Percentiles rank a stretch among this genome's conserved stretches.
Conservation (phyloP, 805 yeast species). For the Brettanomyces bruxellensis region DNA sequence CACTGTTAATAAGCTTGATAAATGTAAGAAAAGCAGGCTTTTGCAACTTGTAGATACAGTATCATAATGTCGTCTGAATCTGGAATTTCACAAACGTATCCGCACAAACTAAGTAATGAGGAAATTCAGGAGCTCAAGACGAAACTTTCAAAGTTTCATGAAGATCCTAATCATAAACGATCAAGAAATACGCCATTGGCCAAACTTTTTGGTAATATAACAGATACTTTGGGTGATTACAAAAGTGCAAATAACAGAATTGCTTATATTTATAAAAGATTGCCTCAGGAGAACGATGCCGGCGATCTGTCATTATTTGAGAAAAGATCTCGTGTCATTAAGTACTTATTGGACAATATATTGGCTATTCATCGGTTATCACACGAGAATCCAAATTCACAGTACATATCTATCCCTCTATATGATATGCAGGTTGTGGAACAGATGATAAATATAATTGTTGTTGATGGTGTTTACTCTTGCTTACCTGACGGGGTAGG, state of each 20-base stretch:
- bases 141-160: conserved; percentile 15
- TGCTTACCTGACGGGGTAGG: conserved; percentile 49
- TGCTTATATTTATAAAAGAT: conserved; percentile 3
- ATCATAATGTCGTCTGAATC: too few species aligned
- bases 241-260: conserved; percentile 3
- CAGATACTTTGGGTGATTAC: conserved; percentile 9
- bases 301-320: conserved; percentile 2
- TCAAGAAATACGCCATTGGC: conserved; percentile 25
- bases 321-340: conserved; percentile 22
- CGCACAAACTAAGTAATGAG: neutral
- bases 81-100: neutral
- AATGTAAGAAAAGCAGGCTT: too few species aligned
- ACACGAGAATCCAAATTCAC: conserved; percentile 21
- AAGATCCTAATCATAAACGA: conserved; percentile 17
- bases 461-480: conserved; percentile 65
- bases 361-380: conserved; percentile 31
- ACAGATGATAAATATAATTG: conserved; percentile 50
- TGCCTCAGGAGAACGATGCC: neutral
- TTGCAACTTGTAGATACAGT: too few species aligned
- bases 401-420: conserved; percentile 56
- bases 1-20: too few species aligned
- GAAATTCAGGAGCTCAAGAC: conserved; percentile 13
- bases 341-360: conserved; percentile 29
- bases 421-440: conserved; percentile 78
- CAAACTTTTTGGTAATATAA: conserved; percentile 21